Evolutionary conservation across 202 grass and related monocot genomes (phyloP), one percentile per base, ranked within the genome.

Genomic region (Bolboschoenoplectus hybrid): DNA sequence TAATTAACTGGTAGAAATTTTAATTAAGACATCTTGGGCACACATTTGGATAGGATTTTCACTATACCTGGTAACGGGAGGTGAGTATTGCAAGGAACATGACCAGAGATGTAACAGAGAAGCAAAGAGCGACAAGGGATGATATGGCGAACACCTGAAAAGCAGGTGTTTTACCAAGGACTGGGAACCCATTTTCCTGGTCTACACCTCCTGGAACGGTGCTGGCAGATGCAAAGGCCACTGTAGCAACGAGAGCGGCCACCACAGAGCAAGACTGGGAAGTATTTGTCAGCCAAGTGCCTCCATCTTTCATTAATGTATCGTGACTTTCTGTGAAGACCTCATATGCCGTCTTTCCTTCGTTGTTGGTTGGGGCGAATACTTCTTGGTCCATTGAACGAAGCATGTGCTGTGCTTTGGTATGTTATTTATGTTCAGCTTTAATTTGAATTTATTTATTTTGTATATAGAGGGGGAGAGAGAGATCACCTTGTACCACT

Each of bases 11-110:
- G 11, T 38, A 66, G 26, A 38, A 66, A 44, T 45, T 70, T 1
- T 44, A 40, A 2, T 40, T 7, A 40, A 16, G 11, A 9, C 16
- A 67, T 61, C 58, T 61, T 20, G 1, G 35, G n/a, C 17, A 61
- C 58, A 61, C 58, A 61, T 61, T 7, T 61, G 6, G 4, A 5
- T 61, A 61, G 67, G 67, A 1, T 9, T 70, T 70, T 70, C 43
- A 9, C 10, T 55, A 76, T 71, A 76, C 73, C 73, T 55, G 49
- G 38, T 82, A 76, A 34, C 66, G 79, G 11, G 86, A 81, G 36
- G 80, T 87, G 8, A 87, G 65, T 16, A 87, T 82, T 6, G 52
- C 14, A 5, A 87, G 65, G 52, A 87, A 87, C 86, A 65, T 83
- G 26, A 87, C 16, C 7, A 87, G 65, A 6, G 86, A 87, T 7